Evolutionary conservation across 2,329 filamentous ascomycete genomes (phyloP), one percentile per base, ranked within the genome.

Genomic region (Colletotrichum kahawae): DNA sequence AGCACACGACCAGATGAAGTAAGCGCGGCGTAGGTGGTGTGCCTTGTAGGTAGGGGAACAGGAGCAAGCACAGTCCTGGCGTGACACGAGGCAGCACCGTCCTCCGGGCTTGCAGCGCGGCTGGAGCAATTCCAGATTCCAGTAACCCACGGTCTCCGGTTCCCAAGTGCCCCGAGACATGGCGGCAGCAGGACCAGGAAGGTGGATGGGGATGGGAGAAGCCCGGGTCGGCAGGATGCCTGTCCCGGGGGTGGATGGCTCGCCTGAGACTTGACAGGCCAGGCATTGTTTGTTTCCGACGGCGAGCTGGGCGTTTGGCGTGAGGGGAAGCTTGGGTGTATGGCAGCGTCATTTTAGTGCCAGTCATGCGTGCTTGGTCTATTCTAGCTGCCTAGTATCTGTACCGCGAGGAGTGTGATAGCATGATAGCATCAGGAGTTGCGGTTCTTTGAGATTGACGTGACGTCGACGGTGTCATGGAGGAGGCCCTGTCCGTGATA

Each of bases 211-310:
- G 59, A 31, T 34, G 31, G 21, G 18, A 36, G 34, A 63, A 36
- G n/a, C n/a, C 33, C 60, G 60, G 60, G 31, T 63, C 60, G 67
- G 57, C 66, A 71, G 67, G 60, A 51, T 66, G 67, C 60, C 71
- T 74, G 60, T 60, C 48, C 67, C 51, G 48, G 51, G 18, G 36
- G 33, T 66, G 65, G 64, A 38, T 63, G 21, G 65, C 68, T 60
- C 29, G 34, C 60, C 71, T 66, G 67, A 74, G 71, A 74, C 67
- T 59, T 71, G 71, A 71, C 67, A 74, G 71, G 67, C 16, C 43
- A 66, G 51, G 60, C 51, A 18, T n/a, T 43, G 36, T 71, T 71
- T 71, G 67, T 74, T 74, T 66, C 71, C 67, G 51, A 66, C 24
- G 64, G 48, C 29, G 9, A 24, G 64, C 43, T 67, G 27, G 31